These are phyloP conservation scores for Pythium chondricola DNA, from an alignment of 352 stramenopile genomes.

Conservation along the genomic window DNA sequence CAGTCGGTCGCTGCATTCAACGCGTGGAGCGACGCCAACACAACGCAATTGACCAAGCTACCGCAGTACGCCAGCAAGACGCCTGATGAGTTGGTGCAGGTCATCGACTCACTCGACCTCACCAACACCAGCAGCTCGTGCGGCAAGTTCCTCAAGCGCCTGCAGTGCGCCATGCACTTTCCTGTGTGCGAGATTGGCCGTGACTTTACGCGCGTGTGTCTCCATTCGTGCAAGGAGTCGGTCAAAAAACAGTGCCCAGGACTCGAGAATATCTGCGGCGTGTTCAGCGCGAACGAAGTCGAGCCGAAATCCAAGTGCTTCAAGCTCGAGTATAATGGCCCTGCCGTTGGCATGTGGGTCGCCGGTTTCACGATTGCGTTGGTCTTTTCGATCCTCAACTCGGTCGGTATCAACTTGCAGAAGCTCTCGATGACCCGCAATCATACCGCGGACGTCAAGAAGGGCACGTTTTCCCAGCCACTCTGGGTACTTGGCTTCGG, in stretches of 20 bases:
- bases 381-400: conserved; percentile 85
- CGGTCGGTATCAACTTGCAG: conserved; percentile 88
- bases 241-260: conserved; percentile 59
- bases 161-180: conserved; percentile 72
- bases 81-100: conserved; percentile 27
- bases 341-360: conserved; percentile 78
- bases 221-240: conserved; percentile 50
- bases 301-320: conserved; percentile 76
- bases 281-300: conserved; percentile 33
- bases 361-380: conserved; percentile 84
- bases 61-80: conserved; percentile 44
- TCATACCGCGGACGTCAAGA: conserved; percentile 54
- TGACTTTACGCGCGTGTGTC: conserved; percentile 57
- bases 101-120: conserved; percentile 46
- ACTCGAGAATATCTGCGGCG: conserved; percentile 49
- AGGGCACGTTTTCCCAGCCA: conserved; percentile 76
- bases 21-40: conserved; percentile 45
- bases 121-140: conserved; percentile 57
- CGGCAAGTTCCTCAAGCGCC: conserved; percentile 40
- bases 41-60: conserved; percentile 26
- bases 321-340: conserved; percentile 64
- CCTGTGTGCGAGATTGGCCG: conserved; percentile 78
- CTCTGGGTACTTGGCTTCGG: conserved; percentile 86
- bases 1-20: conserved; percentile 34
- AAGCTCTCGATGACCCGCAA: conserved; percentile 86